Evolutionary conservation across 306 rosid genomes (phyloP), one percentile per base, ranked within the genome.

Genomic region (Cotoneaster glaucophyllus): DNA sequence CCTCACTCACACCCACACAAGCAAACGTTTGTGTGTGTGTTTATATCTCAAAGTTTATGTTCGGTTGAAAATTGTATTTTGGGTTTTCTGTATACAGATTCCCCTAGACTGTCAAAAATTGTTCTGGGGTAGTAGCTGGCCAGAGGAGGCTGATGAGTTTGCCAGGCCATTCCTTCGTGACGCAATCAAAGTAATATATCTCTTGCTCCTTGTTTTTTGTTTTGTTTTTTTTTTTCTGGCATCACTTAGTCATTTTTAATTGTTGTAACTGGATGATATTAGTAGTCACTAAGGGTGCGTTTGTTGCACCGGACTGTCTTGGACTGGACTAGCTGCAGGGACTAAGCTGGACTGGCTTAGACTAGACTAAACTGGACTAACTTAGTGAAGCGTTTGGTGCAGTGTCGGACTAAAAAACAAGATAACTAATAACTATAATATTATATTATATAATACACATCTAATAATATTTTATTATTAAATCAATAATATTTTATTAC

Each of bases 61-160:
- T 63, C n/a, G 37, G 52, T 70, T n/a, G n/a, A 57, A 37, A 56
- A 43, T 31, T 62, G 67, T 67, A 29, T 24, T 77, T 61, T 66
- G 56, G 66, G 70, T 44, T 75, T 68, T 31, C 82, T 78, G 11
- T 52, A 41, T 77, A 64, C 84, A 95, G 97, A 92, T 95, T 78
- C 92, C 97, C 54, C 97, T 97, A 1, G 97, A 92, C 83, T 92
- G 97, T 65, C 99, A 95, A 75, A 95, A 97, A 67, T 81, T 90
- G 70, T 95, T 90, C 80, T 90, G 97, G 98, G 92, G 98, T 85
- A 97, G 97, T 80, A 95, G 97, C 45, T 95, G 98, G 98, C 98
- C 98, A 13, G 92, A 92, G 88, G 98, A 95, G 86, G 98, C 90
- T 66, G 98, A 95, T 83, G 92, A 90, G 70, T 74, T 92, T 78